Evolutionary conservation across 2,329 filamentous ascomycete genomes (phyloP), one percentile per base, ranked within the genome.

Genomic region (Cercospora nicotianae): DNA sequence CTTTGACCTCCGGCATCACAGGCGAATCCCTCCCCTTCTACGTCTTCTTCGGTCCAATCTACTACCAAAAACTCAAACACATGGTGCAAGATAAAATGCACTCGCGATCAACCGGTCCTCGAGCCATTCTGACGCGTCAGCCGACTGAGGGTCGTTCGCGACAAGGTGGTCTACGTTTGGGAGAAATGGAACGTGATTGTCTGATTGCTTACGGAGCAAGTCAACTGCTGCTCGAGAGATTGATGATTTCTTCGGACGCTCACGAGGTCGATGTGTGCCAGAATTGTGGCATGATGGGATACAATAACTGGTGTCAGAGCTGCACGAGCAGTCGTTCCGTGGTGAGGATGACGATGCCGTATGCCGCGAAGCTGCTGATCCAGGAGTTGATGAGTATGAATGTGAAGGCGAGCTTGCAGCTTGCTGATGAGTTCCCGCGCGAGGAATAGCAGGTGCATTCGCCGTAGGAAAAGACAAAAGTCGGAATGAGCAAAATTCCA

Each of bases 71-170:
- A 73, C 88, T 99, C 72, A 99, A 99, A 87, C 95, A 99, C 86
- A 99, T 99, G 95, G 95, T 99, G 3, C 94, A 98, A 80, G 95
- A 99, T 79, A 99, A 99, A 83, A 98, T 99, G 95, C 95, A 99
- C 82, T 94, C 92, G 33, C 92, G 95, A 69, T 90, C 94, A 2
- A 90, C 93, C 13, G 96, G 96, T 0, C 96, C 95, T 0, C 87
- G 92, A 12, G 94, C 94, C 28, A 95, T 97, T 72, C 85, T 99
- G 28, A 99, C 95, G 0, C 89, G 95, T 9, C 95, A 99, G 79
- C 95, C 95, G 0, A 99, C 94, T 0, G 95, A 99, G 83, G 95
- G 95, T 84, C 89, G 95, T 75, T 96, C 94, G 8, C 85, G 94
- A 66, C 92, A 96, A 72, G 95, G 95, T 80, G 95, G 95, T 79